Conservation (phyloP, 83 land plant species). For the Picea abies region DNA sequence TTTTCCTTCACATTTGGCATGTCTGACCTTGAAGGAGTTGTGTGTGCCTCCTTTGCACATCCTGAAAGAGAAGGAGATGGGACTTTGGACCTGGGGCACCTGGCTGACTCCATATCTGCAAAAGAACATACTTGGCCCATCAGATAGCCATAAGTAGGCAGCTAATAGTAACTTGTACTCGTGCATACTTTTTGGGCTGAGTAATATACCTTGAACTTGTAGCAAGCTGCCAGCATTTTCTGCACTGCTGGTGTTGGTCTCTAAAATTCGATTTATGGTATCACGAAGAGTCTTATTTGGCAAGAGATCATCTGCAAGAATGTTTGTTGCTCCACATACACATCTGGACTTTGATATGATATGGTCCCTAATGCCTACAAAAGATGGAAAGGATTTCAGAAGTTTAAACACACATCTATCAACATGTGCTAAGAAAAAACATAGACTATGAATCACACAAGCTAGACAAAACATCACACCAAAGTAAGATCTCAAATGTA, state of each 20-base stretch:
- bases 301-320: conserved; percentile 88
- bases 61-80: conserved; percentile 79
- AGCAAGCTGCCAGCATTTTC: conserved; percentile 78
- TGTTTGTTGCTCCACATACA: conserved; percentile 81
- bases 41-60: conserved; percentile 45
- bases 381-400: neutral
- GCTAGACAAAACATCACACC: neutral
- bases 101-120: conserved; percentile 89
- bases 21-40: conserved; percentile 22
- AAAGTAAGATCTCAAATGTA: neutral
- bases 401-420: neutral
- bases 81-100: conserved; percentile 47
- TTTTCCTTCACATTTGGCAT: conserved; percentile 20
- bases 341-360: conserved; percentile 76
- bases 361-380: conserved; percentile 79
- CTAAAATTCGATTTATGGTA: conserved; percentile 71
- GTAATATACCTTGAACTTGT: conserved; percentile 65
- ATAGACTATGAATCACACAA: neutral
- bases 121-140: neutral
- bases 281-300: conserved; percentile 87
- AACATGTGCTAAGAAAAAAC: conserved; percentile 7
- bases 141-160: neutral
- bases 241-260: conserved; percentile 78
- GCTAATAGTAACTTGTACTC: neutral
- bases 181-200: neutral